Percentiles rank a stretch among this genome's conserved stretches.
phyloP scores from a whole-genome alignment of 495 filamentous ascomycete genomes.

The Peziza echinospora region DNA sequence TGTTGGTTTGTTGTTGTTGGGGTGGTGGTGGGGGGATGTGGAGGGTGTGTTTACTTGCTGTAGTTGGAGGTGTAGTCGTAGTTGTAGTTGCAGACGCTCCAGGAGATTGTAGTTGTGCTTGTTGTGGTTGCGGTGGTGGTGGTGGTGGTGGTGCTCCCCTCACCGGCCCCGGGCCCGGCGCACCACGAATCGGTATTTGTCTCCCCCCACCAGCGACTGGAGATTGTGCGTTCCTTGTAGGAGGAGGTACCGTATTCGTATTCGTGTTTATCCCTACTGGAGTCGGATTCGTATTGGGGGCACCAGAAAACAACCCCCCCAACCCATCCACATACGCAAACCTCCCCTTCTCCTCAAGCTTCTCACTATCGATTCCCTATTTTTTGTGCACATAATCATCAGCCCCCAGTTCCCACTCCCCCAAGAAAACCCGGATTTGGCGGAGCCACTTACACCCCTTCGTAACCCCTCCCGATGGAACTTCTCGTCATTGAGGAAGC shows the following conservation, averaged over 20 bases:
- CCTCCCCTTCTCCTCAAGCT: background rate
- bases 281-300: too few species aligned
- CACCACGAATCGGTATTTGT: too few species aligned
- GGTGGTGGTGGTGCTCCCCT: background rate
- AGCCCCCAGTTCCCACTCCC: background rate
- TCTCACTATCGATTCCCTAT: background rate
- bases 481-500: background rate
- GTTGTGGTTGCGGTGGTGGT: background rate
- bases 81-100: background rate
- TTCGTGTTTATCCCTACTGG: too few species aligned
- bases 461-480: background rate
- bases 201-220: too few species aligned
- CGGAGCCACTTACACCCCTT: background rate
- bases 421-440: background rate
- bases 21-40: background rate
- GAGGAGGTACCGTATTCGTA: too few species aligned
- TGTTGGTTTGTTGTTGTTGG: background rate
- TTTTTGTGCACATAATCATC: background rate
- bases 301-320: background rate
- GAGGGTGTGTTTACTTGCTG: background rate
- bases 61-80: background rate
- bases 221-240: too few species aligned
- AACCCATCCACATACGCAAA: background rate
- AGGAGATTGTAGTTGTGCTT: background rate
- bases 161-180: too few species aligned